Evolutionary conservation across 495 filamentous ascomycete genomes (phyloP).

Genomic region (Penicillium egyptiacum): DNA sequence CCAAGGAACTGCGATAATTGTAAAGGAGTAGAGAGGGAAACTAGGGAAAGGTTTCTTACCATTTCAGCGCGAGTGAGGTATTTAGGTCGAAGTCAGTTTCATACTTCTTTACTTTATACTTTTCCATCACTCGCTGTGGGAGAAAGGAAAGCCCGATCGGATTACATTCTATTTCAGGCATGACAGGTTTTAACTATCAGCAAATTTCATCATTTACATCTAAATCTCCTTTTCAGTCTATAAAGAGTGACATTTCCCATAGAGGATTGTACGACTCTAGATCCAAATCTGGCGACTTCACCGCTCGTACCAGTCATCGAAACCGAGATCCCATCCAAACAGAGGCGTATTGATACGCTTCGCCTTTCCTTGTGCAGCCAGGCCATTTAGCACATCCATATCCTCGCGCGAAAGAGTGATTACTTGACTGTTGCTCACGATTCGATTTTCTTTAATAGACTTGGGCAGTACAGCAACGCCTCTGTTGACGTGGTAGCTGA

Average conservation of each 20-base stretch:
- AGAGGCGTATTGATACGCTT: constrained; percentile 30
- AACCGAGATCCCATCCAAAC: constrained; percentile 23
- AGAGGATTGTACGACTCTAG: not conserved
- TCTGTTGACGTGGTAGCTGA: constrained; percentile 32
- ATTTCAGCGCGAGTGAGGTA: constrained; percentile 2
- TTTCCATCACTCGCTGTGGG: not conserved
- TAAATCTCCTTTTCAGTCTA: constrained; percentile 5
- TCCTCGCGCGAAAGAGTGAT: constrained; percentile 32
- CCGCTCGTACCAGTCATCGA: constrained; percentile 23
- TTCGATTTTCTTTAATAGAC: constrained; percentile 31
- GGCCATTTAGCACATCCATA: constrained; percentile 26
- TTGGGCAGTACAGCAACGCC: constrained; percentile 38
- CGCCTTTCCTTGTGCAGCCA: constrained; percentile 25
- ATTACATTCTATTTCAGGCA: constrained; percentile 2
- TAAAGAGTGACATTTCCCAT: constrained; percentile 11
- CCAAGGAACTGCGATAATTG: not conserved
- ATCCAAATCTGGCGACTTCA: constrained; percentile 7
- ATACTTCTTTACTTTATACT: not conserved
- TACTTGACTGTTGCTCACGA: constrained; percentile 31
- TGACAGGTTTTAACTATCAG: not conserved
- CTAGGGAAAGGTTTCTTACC: not conserved
- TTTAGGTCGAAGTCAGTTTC: not conserved
- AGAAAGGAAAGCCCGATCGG: not conserved
- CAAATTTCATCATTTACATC: not conserved
- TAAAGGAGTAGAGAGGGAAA: not conserved